phyloP scores from a whole-genome alignment of 345 rosid genomes.

The Fremontodendron californicum region DNA sequence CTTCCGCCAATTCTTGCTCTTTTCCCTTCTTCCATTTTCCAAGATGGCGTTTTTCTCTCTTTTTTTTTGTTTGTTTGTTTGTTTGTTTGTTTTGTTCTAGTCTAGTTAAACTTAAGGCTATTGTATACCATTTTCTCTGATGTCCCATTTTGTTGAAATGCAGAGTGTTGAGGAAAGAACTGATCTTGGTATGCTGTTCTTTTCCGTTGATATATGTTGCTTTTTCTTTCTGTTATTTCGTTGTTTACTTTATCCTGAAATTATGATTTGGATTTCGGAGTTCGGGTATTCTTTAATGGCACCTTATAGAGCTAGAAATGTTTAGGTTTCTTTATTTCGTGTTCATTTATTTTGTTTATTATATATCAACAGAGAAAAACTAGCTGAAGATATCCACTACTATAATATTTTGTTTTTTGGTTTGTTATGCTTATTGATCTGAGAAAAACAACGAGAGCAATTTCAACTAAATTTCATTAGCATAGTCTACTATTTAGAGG shows the following conservation, averaged over 20 bases:
- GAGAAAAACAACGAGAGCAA: background rate
- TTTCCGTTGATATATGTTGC: background rate
- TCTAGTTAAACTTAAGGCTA: background rate
- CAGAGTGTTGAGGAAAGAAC: constrained; percentile 49
- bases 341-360: background rate
- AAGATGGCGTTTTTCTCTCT: no score
- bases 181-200: constrained; percentile 50
- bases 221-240: background rate
- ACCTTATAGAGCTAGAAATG: background rate
- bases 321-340: background rate
- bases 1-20: background rate
- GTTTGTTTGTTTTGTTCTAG: no score
- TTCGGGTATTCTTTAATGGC: background rate
- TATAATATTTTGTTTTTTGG: background rate
- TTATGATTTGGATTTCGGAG: constrained; percentile 9
- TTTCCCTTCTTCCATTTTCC: background rate
- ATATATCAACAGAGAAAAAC: background rate
- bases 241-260: background rate
- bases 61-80: no score
- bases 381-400: background rate
- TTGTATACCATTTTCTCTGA: background rate
- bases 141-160: constrained; percentile 11
- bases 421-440: background rate
- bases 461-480: background rate
- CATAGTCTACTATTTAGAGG: background rate